A percentile compares a stretch with the other conserved stretches of the same genome.
These are phyloP conservation scores for Protomyces inouyei DNA, from an alignment of 1,139 yeast species.

Conservation along the genomic window DNA sequence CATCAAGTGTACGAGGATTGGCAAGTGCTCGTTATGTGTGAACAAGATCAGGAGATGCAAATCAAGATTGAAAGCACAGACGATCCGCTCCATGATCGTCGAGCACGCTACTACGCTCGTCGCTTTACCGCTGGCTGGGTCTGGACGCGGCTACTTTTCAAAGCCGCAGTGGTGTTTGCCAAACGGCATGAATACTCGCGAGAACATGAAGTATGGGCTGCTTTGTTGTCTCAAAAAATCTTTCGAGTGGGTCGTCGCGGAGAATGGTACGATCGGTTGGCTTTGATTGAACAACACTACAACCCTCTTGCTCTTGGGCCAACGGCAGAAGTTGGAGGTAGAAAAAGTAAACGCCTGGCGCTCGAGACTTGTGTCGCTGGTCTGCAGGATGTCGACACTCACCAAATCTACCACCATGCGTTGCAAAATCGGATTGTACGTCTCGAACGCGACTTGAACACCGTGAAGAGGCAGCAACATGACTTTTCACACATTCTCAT, in stretches of 20 bases:
- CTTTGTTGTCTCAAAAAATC: slow-evolving; percentile 29
- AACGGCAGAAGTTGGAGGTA: not conserved
- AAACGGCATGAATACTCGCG: slow-evolving; percentile 28
- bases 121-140: slow-evolving; percentile 32
- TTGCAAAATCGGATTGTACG: slow-evolving; percentile 32
- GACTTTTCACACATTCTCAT: slow-evolving; percentile 29
- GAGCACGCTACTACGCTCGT: slow-evolving; percentile 25
- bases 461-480: slow-evolving; percentile 31
- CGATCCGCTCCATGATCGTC: not conserved
- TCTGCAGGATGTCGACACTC: slow-evolving; percentile 32
- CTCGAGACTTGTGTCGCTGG: slow-evolving; percentile 31
- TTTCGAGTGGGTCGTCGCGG: slow-evolving; percentile 33
- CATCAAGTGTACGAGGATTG: slow-evolving; percentile 27
- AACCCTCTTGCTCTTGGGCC: slow-evolving; percentile 6
- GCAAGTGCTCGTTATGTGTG: slow-evolving; percentile 20
- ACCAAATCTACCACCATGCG: slow-evolving; percentile 32
- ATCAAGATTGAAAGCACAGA: not conserved
- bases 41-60: not conserved
- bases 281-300: slow-evolving; percentile 32
- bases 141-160: slow-evolving; percentile 32
- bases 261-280: slow-evolving; percentile 33
- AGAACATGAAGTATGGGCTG: slow-evolving; percentile 30
- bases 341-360: slow-evolving; percentile 31
- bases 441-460: slow-evolving; percentile 30
- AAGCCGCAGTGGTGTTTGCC: slow-evolving; percentile 30